phyloP scores from a whole-genome alignment of 2,329 filamentous ascomycete genomes.

The Pleurostoma richardsiae region DNA sequence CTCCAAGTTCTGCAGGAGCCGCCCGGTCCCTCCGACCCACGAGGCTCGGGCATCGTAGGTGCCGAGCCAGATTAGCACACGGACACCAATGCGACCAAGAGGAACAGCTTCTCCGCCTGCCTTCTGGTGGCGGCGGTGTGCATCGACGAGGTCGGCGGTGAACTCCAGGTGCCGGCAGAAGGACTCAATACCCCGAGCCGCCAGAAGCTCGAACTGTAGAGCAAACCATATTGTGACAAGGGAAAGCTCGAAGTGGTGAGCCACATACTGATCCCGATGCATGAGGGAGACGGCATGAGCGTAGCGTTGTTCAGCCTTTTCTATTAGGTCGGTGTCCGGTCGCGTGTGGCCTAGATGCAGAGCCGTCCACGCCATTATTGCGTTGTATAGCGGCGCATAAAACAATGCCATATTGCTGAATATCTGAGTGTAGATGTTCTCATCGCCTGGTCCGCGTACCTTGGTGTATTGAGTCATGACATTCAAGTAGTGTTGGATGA shows the following conservation, averaged over 20 bases:
- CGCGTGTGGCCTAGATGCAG: conserved; percentile 11
- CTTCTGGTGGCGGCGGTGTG: conserved; percentile 10
- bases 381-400: conserved; percentile 11
- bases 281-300: conserved; percentile 7
- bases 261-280: conserved; percentile 10
- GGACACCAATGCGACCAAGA: conserved; percentile 10
- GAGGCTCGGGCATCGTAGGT: conserved; percentile 12
- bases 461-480: conserved; percentile 13
- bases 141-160: conserved; percentile 13
- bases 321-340: conserved; percentile 9
- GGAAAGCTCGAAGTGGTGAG: conserved; percentile 12
- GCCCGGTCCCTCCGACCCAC: conserved; percentile 10
- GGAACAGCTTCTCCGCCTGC: conserved; percentile 9
- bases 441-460: conserved; percentile 11
- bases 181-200: conserved; percentile 9
- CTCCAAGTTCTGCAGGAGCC: conserved; percentile 10
- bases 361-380: conserved; percentile 12
- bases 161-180: conserved; percentile 11
- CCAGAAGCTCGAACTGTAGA: conserved; percentile 13
- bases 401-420: conserved; percentile 15
- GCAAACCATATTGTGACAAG: conserved; percentile 15
- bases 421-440: conserved; percentile 14
- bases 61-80: conserved; percentile 12
- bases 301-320: conserved; percentile 11
- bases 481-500: conserved; percentile 14